Base-by-base conservation (phyloP, 1,284 basidiomycete genomes). In the Naganishia cerealis region DNA sequence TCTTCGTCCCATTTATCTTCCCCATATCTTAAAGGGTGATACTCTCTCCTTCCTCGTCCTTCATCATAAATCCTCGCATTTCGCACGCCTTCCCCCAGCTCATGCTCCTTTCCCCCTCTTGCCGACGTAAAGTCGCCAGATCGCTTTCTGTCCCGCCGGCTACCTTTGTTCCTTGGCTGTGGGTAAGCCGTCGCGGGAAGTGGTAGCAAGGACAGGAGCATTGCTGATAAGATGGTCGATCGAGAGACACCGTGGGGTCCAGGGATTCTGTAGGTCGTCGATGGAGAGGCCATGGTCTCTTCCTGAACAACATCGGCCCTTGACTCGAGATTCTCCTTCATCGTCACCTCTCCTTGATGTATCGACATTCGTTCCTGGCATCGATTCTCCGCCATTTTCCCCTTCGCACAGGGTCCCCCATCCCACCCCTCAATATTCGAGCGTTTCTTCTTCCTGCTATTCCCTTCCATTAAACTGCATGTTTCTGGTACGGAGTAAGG, bases 401-500 rank as follows among this genome's bases (percentile, higher is more conserved):
- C 36, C 21, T 9, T 1, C n/a, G 26, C 21, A 13, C 13, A 4
- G 1, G 12, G 13, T 18, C 24, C 42, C 21, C 42, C 40, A 2
- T 10, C 46, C 24, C 5, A 18, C 42, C 46, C 50, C 33, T 12
- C 24, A 1, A 39, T 24, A 6, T 15, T 24, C 26, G 8, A 21
- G 26, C 10, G 7, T n/a, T 40, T 54, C 50, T n/a, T 53, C 61
- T 40, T 53, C 61, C 50, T 42, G 61, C 61, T 63, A 63, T 53
- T 53, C 50, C 48, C 50, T 18, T 24, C 26, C 61, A 63, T 63
- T 16, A 15, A 54, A 26, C 61, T 54, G 50, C 61, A 63, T 63
- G 16, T 40, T 63, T 63, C 39, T 50, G 26, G n/a, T 36, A 26
- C 21, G 38, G 40, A 18, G 33, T n/a, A n/a, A 2, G 36, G 10